Conservation (phyloP, 169 alveolate species). For the Plasmodium yoelii region DNA sequence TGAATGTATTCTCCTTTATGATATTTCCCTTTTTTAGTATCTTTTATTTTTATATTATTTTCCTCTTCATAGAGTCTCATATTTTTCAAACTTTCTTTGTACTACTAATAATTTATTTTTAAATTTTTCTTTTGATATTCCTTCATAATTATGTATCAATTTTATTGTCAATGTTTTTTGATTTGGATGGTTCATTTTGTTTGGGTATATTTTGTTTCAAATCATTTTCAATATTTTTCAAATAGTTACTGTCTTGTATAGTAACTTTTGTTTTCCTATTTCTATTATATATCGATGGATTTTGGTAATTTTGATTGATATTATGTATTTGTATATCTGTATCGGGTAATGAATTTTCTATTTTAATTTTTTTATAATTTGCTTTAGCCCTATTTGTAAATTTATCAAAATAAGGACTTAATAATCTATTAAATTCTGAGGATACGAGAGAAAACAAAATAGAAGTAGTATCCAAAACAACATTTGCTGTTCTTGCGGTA, state of each 20-base stretch:
- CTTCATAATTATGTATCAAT: no score
- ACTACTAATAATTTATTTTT: no score
- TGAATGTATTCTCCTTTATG: no score
- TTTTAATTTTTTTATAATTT: conserved; percentile 53
- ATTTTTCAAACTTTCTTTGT: no score
- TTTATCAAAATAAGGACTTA: conserved; percentile 48
- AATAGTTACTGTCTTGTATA: conserved; percentile 26
- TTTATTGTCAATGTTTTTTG: no score
- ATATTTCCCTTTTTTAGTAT: no score
- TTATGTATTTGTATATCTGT: background rate
- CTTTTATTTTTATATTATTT: no score
- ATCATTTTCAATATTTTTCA: background rate
- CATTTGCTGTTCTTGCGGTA: conserved; percentile 96
- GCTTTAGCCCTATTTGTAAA: conserved; percentile 75
- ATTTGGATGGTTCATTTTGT: no score
- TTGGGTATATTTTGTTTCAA: no score
- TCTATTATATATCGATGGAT: background rate
- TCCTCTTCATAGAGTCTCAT: no score
- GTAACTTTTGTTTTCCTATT: conserved; percentile 24
- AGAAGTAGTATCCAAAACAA: conserved; percentile 75
- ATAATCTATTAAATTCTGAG: conserved; percentile 58
- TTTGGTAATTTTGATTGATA: conserved; percentile 14
- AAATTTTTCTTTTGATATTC: no score
- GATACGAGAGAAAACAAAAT: conserved; percentile 31
- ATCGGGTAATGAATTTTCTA: background rate